Conservation (phyloP, 495 filamentous ascomycete genomes). For the Usnea hakonensis region DNA sequence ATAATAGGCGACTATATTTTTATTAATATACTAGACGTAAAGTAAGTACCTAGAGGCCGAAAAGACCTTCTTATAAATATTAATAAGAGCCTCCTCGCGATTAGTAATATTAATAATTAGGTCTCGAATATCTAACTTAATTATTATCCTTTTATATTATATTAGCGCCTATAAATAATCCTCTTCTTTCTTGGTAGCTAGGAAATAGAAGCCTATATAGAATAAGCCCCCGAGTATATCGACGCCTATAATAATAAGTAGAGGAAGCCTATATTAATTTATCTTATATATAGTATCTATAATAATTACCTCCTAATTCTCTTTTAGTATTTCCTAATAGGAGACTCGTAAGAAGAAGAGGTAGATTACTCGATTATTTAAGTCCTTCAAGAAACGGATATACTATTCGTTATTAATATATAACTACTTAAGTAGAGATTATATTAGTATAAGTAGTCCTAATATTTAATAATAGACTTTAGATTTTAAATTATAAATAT, state of each 20-base stretch:
- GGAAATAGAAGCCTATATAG: too few relatives aligned
- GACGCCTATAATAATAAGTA: not conserved
- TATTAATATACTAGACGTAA: not conserved
- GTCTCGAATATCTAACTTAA: not conserved
- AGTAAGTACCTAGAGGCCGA: not conserved
- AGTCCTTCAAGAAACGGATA: not conserved
- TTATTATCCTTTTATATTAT: too few relatives aligned
- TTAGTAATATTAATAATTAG: not conserved
- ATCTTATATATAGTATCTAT: not conserved
- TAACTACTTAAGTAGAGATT: not conserved
- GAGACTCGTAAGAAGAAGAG: not conserved
- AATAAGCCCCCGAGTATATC: too few relatives aligned
- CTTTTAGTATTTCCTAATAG: not conserved
- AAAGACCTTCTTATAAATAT: not conserved
- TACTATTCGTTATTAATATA: not conserved
- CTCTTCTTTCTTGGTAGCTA: too few relatives aligned
- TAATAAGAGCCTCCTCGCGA: not conserved
- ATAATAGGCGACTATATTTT: not conserved
- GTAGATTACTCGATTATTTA: not conserved
- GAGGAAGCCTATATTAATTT: not conserved
- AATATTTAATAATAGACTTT: not conserved
- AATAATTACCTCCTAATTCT: not conserved
- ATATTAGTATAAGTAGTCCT: not conserved
- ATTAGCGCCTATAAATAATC: too few relatives aligned
- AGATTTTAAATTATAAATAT: not conserved